phyloP scores from a whole-genome alignment of 306 rosid genomes.

The Vigna hirtella region DNA sequence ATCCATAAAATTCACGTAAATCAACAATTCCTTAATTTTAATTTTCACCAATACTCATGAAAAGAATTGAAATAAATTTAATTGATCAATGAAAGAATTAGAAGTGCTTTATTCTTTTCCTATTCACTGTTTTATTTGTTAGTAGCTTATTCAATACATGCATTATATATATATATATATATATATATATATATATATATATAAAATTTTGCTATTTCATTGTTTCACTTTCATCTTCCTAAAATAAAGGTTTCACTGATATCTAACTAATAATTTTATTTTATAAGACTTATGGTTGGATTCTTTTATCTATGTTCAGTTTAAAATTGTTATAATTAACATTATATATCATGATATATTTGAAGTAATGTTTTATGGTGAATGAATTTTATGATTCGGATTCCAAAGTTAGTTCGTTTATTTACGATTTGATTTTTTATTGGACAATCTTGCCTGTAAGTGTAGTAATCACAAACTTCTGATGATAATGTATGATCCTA shows the following conservation, averaged over 20 bases:
- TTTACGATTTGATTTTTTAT: too few relatives aligned
- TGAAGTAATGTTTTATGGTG: neutral
- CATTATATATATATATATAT: neutral
- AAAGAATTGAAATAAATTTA: neutral
- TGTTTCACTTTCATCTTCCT: neutral
- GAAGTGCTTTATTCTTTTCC: neutral
- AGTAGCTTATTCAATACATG: neutral
- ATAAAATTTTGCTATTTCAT: neutral
- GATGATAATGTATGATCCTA: too few relatives aligned
- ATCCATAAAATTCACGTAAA: neutral
- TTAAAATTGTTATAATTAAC: neutral
- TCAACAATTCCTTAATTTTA: neutral
- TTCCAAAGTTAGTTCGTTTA: neutral
- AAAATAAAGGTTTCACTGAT: neutral
- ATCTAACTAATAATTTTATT: neutral
- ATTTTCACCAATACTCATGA: neutral
- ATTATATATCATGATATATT: too few relatives aligned
- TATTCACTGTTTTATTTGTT: neutral
- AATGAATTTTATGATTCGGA: too few relatives aligned
- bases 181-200: too few relatives aligned
- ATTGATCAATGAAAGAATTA: neutral
- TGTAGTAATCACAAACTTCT: neutral
- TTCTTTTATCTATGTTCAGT: neutral
- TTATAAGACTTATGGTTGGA: neutral
- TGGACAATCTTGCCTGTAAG: too few relatives aligned